A percentile compares a stretch with the other conserved stretches of the same genome.
These are phyloP conservation scores for Ascobolus immersus DNA, from an alignment of 495 filamentous ascomycete genomes.

Conservation along the genomic window DNA sequence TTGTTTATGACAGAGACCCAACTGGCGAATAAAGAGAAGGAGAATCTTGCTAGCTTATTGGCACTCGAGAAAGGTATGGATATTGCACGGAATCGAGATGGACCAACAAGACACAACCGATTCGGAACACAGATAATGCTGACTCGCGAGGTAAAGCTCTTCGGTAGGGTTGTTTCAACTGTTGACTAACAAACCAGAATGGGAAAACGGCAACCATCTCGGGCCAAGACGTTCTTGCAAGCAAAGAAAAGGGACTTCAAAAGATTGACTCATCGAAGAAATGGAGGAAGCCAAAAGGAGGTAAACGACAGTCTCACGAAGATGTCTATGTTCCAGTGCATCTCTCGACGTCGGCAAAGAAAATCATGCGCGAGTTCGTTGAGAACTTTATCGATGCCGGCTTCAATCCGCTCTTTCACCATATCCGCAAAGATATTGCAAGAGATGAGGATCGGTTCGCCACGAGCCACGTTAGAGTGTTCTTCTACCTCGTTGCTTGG, in stretches of 20 bases:
- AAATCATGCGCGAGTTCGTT: slow-evolving; percentile 55
- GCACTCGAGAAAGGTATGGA: slow-evolving; percentile 59
- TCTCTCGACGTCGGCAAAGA: slow-evolving; percentile 39
- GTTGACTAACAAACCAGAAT: slow-evolving; percentile 82
- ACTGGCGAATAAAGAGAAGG: slow-evolving; percentile 33
- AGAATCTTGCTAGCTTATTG: slow-evolving; percentile 50
- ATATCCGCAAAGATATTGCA: slow-evolving; percentile 72
- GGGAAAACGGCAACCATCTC: slow-evolving; percentile 59
- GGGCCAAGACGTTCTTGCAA: slow-evolving; percentile 49
- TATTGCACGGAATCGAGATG: slow-evolving; percentile 50
- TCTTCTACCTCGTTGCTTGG: slow-evolving; percentile 83
- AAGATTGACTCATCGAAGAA: slow-evolving; percentile 87
- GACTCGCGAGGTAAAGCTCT: too few relatives aligned
- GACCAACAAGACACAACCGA: slow-evolving; percentile 74
- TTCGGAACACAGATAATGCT: slow-evolving; percentile 94
- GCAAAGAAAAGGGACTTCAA: slow-evolving; percentile 23
- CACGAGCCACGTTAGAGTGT: slow-evolving; percentile 46
- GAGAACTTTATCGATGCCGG: slow-evolving; percentile 86
- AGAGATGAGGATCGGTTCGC: slow-evolving; percentile 54
- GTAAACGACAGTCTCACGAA: slow-evolving; percentile 32
- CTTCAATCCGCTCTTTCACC: slow-evolving; percentile 79
- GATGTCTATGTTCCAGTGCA: slow-evolving; percentile 52
- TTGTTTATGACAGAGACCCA: slow-evolving; percentile 62
- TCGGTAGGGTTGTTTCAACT: too few relatives aligned
- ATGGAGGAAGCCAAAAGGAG: slow-evolving; percentile 57